Conservation (phyloP, 345 rosid species). For the Euclidium syriacum region DNA sequence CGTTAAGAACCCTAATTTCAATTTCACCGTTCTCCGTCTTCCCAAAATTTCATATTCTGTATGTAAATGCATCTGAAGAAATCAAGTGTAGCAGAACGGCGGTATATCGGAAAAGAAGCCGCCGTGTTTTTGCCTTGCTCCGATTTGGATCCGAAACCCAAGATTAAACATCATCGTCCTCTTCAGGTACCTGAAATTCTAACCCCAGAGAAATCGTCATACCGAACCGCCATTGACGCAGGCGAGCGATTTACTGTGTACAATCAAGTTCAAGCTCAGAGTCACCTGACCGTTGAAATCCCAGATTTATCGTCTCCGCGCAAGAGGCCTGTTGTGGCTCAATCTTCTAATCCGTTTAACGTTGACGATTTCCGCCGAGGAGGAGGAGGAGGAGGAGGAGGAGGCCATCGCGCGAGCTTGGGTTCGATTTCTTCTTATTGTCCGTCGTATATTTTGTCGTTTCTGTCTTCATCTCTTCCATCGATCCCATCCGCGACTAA, state of each 20-base stretch:
- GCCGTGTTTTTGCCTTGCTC: slow-evolving; percentile 21
- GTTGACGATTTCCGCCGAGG: slow-evolving; percentile 31
- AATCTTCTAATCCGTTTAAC: slow-evolving; percentile 27
- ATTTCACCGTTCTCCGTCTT: neutral
- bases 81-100: slow-evolving; percentile 29
- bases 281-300: slow-evolving; percentile 46
- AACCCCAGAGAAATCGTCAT: neutral
- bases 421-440: slow-evolving; percentile 25
- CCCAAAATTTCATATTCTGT: neutral
- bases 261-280: slow-evolving; percentile 28
- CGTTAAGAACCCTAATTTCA: slow-evolving; percentile 19
- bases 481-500: slow-evolving; percentile 32
- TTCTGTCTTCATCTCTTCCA: slow-evolving; percentile 25
- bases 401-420: neutral
- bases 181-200: slow-evolving; percentile 26
- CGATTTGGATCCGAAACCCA: slow-evolving; percentile 29
- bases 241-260: slow-evolving; percentile 19
- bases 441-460: slow-evolving; percentile 25
- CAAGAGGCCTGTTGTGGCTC: slow-evolving; percentile 46
- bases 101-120: slow-evolving; percentile 40
- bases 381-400: neutral
- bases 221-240: slow-evolving; percentile 19
- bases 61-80: slow-evolving; percentile 46
- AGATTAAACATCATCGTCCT: slow-evolving; percentile 30
- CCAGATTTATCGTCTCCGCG: slow-evolving; percentile 40